These are phyloP conservation scores for Dalbergia oliveri DNA, from an alignment of 306 rosid genomes.

Conservation along the genomic window DNA sequence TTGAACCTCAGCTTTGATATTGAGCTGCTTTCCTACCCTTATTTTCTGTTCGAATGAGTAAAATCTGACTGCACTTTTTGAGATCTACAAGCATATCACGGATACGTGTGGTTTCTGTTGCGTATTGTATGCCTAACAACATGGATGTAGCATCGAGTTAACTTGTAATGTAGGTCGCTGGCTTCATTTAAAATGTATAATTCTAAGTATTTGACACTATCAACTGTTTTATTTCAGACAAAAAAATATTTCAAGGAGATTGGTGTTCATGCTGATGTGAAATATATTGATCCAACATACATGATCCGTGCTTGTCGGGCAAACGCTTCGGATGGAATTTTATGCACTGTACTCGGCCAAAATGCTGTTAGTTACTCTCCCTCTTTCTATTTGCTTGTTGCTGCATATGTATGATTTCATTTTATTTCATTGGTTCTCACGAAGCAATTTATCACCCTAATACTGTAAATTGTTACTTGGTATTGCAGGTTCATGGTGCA, in stretches of 20 bases:
- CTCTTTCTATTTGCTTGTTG: constrained; percentile 37
- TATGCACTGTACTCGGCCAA: constrained; percentile 93
- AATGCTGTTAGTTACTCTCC: constrained; percentile 81
- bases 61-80: constrained; percentile 12
- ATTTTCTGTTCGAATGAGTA: background rate
- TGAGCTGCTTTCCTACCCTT: background rate
- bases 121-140: constrained; percentile 12
- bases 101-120: constrained; percentile 13
- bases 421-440: constrained; percentile 4
- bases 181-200: background rate
- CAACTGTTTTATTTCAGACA: constrained; percentile 54
- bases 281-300: constrained; percentile 96
- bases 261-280: constrained; percentile 81
- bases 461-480: constrained; percentile 22
- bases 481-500: constrained; percentile 92
- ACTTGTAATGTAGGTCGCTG: background rate
- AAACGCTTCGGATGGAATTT: constrained; percentile 96
- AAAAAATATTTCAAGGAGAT: constrained; percentile 78
- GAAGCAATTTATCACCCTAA: background rate
- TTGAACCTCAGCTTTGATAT: background rate
- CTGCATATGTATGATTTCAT: constrained; percentile 1
- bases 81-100: background rate
- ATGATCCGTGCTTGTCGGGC: constrained; percentile 97
- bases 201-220: background rate
- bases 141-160: constrained; percentile 26